A percentile compares a stretch with the other conserved stretches of the same genome.
Evolutionary conservation across 805 yeast species (phyloP).

Genomic region (Pichia kluyveri): DNA sequence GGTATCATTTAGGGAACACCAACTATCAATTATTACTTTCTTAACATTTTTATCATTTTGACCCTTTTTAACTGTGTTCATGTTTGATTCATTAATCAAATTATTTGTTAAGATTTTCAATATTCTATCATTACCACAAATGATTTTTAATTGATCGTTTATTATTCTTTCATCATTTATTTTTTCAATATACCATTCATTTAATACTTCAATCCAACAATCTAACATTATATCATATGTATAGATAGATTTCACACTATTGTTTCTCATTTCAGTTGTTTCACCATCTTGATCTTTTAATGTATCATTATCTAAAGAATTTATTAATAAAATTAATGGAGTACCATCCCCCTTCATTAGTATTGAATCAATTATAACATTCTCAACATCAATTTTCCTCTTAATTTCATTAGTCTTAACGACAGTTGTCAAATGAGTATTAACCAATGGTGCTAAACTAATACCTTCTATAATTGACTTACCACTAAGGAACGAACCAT

Average conservation of each 20-base stretch:
- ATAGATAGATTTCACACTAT: conserved; percentile 23
- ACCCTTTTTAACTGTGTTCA: neutral
- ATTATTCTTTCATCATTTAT: neutral
- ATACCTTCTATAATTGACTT: conserved; percentile 32
- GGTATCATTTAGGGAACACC: neutral
- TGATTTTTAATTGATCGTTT: neutral
- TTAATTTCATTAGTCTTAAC: conserved; percentile 5
- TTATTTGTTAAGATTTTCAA: neutral
- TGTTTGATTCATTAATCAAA: neutral
- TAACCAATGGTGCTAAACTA: conserved; percentile 46
- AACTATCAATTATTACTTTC: neutral
- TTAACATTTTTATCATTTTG: neutral
- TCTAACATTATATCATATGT: conserved; percentile 32
- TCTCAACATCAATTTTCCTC: conserved; percentile 17
- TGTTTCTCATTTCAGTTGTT: conserved; percentile 23
- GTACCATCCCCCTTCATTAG: conserved; percentile 28
- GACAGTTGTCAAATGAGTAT: conserved; percentile 20
- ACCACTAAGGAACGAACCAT: conserved; percentile 5
- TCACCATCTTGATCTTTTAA: neutral
- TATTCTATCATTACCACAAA: neutral
- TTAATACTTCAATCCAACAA: conserved; percentile 41
- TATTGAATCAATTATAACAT: conserved; percentile 13
- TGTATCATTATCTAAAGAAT: neutral
- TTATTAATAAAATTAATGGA: conserved; percentile 28
- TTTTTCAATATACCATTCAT: conserved; percentile 24